Conservation (phyloP, 2,329 filamentous ascomycete species). For the Mycosphaerella arachidis region DNA sequence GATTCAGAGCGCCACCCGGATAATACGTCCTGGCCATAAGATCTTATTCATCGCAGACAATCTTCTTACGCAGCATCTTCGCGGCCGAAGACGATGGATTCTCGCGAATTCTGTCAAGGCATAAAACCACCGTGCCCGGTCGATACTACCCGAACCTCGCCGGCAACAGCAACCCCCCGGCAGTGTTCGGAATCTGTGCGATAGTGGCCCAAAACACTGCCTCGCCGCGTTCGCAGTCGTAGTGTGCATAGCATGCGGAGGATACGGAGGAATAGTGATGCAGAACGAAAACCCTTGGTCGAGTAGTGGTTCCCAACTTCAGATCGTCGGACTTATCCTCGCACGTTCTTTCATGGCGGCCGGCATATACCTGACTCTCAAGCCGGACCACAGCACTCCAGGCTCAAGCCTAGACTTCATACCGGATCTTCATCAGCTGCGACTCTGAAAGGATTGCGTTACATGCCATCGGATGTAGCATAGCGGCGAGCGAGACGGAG, state of each 20-base stretch:
- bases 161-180: conserved; percentile 38
- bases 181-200: conserved; percentile 34
- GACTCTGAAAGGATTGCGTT: conserved; percentile 45
- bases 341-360: conserved; percentile 44
- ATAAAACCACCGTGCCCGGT: conserved; percentile 34
- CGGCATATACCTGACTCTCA: conserved; percentile 45
- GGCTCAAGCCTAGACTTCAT: conserved; percentile 42
- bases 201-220: conserved; percentile 34
- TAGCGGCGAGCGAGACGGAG: conserved; percentile 35
- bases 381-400: conserved; percentile 41
- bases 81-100: not conserved
- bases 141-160: conserved; percentile 37
- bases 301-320: conserved; percentile 39
- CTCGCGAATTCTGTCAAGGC: conserved; percentile 18
- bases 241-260: conserved; percentile 39
- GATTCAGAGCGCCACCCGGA: not conserved
- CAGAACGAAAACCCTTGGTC: conserved; percentile 42
- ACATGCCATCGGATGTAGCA: conserved; percentile 43
- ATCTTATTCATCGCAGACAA: not conserved
- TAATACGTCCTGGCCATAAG: not conserved
- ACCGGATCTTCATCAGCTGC: conserved; percentile 50
- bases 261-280: conserved; percentile 41
- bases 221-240: conserved; percentile 40
- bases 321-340: conserved; percentile 42
- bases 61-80: not conserved